Conservation (phyloP, 345 rosid species). For the Salix suchowensis region DNA sequence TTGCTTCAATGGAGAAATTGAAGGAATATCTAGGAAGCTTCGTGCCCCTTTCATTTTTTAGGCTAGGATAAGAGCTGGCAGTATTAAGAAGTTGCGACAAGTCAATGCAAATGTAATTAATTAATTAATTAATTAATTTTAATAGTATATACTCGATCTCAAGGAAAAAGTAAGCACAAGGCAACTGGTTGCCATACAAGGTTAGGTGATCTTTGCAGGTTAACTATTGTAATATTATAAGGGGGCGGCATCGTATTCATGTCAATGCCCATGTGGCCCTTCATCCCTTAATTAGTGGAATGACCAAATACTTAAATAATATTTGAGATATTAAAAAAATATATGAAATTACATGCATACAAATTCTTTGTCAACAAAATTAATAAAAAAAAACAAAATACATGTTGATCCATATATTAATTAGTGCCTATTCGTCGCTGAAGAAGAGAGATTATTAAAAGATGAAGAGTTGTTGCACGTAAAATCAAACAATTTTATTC, state of each 20-base stretch:
- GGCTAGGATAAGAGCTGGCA: background rate
- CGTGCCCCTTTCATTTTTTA: background rate
- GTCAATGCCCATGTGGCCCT: no score
- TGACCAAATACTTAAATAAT: background rate
- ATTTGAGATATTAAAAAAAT: background rate
- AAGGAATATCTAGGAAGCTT: background rate
- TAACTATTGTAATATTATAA: background rate
- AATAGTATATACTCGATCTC: background rate
- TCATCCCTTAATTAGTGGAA: no score
- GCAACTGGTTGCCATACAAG: background rate
- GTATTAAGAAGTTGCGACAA: background rate
- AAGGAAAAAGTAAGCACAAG: background rate
- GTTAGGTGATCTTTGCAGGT: background rate
- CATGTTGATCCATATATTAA: no score
- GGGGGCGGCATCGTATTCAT: background rate
- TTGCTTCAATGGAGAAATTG: no score
- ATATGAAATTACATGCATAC: no score
- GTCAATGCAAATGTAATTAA: background rate
- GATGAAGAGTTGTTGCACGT: no score
- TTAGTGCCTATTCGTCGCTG: no score
- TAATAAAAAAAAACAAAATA: no score
- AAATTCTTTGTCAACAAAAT: no score
- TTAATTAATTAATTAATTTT: no score
- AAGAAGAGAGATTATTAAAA: no score
- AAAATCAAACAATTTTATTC: no score